Evolutionary conservation across 2,329 filamentous ascomycete species (phyloP).

Genomic region (Epicoccum sorghinum): DNA sequence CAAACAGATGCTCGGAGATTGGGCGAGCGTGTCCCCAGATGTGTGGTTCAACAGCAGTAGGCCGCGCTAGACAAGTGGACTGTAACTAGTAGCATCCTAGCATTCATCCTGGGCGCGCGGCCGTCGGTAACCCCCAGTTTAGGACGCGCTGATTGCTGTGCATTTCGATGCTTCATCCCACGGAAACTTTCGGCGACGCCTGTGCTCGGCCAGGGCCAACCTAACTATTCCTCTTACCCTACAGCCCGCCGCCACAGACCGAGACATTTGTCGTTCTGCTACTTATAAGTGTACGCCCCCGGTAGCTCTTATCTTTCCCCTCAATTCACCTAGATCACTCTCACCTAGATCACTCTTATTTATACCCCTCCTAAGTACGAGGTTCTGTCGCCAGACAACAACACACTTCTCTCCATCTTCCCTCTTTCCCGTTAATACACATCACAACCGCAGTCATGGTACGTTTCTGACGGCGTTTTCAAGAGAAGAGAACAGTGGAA

Average conservation of each 20-base stretch:
- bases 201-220: constrained; percentile 40
- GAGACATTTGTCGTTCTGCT: constrained; percentile 32
- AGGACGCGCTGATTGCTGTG: constrained; percentile 29
- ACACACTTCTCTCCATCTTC: constrained; percentile 6
- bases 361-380: constrained; percentile 25
- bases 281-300: constrained; percentile 39
- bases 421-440: constrained; percentile 16
- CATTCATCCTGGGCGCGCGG: constrained; percentile 22
- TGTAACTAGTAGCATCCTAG: constrained; percentile 12
- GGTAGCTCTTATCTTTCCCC: constrained; percentile 33
- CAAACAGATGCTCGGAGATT: constrained; percentile 17
- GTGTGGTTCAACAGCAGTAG: constrained; percentile 29
- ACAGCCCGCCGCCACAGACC: constrained; percentile 42
- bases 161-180: constrained; percentile 46
- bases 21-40: constrained; percentile 21
- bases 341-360: constrained; percentile 20
- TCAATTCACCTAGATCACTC: constrained; percentile 22
- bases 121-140: constrained; percentile 25
- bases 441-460: constrained; percentile 42
- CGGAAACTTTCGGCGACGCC: constrained; percentile 46
- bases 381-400: constrained; percentile 17
- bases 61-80: constrained; percentile 29
- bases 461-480: constrained; percentile 16
- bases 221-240: constrained; percentile 23
- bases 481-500: background rate